phyloP scores from a whole-genome alignment of 108 stramenopile genomes.

The Asterionellopsis glacialis region DNA sequence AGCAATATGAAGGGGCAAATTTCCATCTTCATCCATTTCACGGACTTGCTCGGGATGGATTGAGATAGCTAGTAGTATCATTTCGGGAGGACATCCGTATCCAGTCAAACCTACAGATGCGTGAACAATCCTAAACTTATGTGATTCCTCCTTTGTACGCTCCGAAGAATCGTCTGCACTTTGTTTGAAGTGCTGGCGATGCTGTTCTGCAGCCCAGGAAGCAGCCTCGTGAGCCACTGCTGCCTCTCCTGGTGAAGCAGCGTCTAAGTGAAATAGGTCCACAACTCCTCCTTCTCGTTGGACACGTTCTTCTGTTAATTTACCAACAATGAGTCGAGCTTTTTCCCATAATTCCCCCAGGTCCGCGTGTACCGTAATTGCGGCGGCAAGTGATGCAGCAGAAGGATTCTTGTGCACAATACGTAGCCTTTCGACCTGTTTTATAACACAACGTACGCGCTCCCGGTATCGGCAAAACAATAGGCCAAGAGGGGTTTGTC shows the following conservation, averaged over 20 bases:
- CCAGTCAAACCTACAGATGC: constrained; percentile 40
- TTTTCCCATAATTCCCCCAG: constrained; percentile 41
- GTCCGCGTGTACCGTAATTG: constrained; percentile 27
- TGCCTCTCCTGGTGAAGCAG: not conserved
- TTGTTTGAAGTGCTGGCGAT: not conserved
- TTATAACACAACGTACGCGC: constrained; percentile 21
- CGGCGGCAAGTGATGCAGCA: constrained; percentile 5
- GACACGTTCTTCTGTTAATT: constrained; percentile 7
- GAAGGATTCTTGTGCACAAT: constrained; percentile 2
- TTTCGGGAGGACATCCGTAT: constrained; percentile 47
- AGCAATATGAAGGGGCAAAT: constrained; percentile 48
- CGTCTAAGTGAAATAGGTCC: not conserved
- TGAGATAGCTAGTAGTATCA: constrained; percentile 38
- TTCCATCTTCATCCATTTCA: constrained; percentile 57
- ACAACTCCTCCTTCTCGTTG: not conserved
- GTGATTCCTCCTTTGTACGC: not conserved
- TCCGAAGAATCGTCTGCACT: not conserved
- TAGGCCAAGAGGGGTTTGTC: constrained; percentile 33
- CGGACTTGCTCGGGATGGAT: constrained; percentile 46
- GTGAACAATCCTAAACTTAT: constrained; percentile 46
- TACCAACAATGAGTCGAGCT: constrained; percentile 28
- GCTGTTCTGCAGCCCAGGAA: constrained; percentile 17
- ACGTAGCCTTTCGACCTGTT: constrained; percentile 8
- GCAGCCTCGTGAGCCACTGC: constrained; percentile 11
- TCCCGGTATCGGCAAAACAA: constrained; percentile 44